Conservation (phyloP, 768 basidiomycete species). For the Panus rudis region DNA sequence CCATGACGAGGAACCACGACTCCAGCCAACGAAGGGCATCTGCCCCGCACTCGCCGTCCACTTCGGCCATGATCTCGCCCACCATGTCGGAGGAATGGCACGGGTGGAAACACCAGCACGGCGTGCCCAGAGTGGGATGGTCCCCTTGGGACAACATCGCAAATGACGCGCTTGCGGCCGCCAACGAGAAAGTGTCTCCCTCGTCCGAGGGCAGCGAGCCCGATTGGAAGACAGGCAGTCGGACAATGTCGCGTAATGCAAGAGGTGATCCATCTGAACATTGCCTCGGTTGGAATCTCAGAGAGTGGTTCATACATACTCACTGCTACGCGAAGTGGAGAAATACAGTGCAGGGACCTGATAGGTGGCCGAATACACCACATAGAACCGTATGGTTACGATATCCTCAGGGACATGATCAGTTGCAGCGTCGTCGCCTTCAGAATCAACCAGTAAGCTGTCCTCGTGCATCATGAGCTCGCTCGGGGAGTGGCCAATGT, state of each 20-base stretch:
- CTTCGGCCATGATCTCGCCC: constrained; percentile 57
- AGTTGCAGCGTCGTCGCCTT: constrained; percentile 16
- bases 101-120: constrained; percentile 85
- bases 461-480: constrained; percentile 6
- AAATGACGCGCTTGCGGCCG: constrained; percentile 45
- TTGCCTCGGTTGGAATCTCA: constrained; percentile 12
- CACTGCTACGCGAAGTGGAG: constrained; percentile 58
- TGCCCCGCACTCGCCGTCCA: constrained; percentile 23
- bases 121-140: constrained; percentile 68
- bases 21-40: constrained; percentile 52
- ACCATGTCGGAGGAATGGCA: constrained; percentile 69
- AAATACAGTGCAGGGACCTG: constrained; percentile 84
- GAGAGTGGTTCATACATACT: constrained; percentile 28
- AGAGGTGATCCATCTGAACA: constrained; percentile 63
- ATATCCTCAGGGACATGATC: constrained; percentile 7
- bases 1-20: constrained; percentile 73
- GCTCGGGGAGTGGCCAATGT: not conserved
- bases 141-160: constrained; percentile 84
- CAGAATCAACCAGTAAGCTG: constrained; percentile 4
- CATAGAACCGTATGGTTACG: constrained; percentile 51
- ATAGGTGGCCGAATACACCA: constrained; percentile 75
- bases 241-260: constrained; percentile 45
- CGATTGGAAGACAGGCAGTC: constrained; percentile 53
- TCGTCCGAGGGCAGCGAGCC: constrained; percentile 37
- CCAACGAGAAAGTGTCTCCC: constrained; percentile 48